Evolutionary conservation across 2,329 filamentous ascomycete species (phyloP), one percentile per base, ranked within the genome.

Genomic region (Helminthosporium solani): DNA sequence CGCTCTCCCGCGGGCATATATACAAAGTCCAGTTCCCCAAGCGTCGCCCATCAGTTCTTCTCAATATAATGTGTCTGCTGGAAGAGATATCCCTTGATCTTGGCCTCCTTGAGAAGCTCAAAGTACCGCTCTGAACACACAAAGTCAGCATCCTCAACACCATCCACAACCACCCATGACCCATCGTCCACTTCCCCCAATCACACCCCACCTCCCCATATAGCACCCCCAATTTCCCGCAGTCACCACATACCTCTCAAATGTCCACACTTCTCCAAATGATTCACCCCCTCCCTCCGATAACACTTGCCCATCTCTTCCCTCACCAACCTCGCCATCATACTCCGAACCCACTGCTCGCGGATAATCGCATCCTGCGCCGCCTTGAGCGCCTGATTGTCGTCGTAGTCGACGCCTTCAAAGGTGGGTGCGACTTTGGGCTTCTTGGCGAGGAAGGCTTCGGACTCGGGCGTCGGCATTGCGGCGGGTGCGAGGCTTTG

Each of bases 271-370:
- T 92, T 94, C 79, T 92, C 88, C 70, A 94, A 73, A 70, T 94
- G 88, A 72, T 94, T 94, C 57, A 91, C 87, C 46, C 88, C 89
- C 74, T 94, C 87, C 58, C 83, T 79, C 72, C 84, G 83, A 74
- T 94, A 94, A 78, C 88, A 94, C 76, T 90, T 92, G 72, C 85
- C 80, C 75, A 94, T 77, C 77, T 94, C 88, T 70, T 92, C 86
- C 54, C 87, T 78, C 44, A 94, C 87, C 53, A 94, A 75, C 51
- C 88, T 80, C 47, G 86, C 87, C 88, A 91, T 94, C 88, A 94
- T 94, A 70, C 86, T 85, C 70, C 83, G 84, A 49, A 94, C 87
- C 89, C 89, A 94, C 76, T 94, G 88, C 75, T 94, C 88, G 53
- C 88, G 81, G 61, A 94, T 82, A 46, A 94, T 81, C 55, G 88